These are phyloP conservation scores for Jasminum sambac DNA, from an alignment of 257 asterid species.

Conservation along the genomic window DNA sequence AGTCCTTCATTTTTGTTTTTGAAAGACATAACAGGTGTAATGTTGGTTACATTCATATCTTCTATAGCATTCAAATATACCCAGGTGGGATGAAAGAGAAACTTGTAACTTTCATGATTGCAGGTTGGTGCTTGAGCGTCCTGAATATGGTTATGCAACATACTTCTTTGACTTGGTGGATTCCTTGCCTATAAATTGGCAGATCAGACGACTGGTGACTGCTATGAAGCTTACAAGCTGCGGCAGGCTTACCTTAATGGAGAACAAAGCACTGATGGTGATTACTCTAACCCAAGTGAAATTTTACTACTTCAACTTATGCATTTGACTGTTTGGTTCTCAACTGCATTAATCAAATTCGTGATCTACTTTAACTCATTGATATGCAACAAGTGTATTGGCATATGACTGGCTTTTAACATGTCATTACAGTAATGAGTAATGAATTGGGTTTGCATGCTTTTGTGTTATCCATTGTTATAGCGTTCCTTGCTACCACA, in stretches of 20 bases:
- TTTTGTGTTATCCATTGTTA: slow-evolving; percentile 1
- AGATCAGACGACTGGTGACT: slow-evolving; percentile 72
- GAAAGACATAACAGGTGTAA: slow-evolving; percentile 82
- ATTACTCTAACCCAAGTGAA: slow-evolving; percentile 25
- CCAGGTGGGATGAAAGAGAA: slow-evolving; percentile 10
- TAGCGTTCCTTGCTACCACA: not conserved
- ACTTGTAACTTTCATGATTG: slow-evolving; percentile 24
- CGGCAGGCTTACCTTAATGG: slow-evolving; percentile 67
- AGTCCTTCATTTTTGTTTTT: slow-evolving; percentile 88
- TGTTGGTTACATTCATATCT: slow-evolving; percentile 9
- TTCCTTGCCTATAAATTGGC: slow-evolving; percentile 70
- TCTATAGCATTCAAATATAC: slow-evolving; percentile 13
- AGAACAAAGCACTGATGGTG: slow-evolving; percentile 77
- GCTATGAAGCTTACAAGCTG: slow-evolving; percentile 84
- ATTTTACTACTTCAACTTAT: not conserved
- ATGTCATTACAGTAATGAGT: not conserved
- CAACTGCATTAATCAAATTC: not conserved
- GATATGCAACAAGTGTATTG: not conserved
- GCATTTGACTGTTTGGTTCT: not conserved
- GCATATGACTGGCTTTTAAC: slow-evolving; percentile 8
- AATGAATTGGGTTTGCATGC: not conserved
- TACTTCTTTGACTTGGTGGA: slow-evolving; percentile 78
- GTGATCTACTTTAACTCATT: slow-evolving; percentile 16
- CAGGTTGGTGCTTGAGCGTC: slow-evolving; percentile 99
- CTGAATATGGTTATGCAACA: slow-evolving; percentile 95